phyloP scores from a whole-genome alignment of 2,329 filamentous ascomycete species.

The Fusarium praegraminearum region DNA sequence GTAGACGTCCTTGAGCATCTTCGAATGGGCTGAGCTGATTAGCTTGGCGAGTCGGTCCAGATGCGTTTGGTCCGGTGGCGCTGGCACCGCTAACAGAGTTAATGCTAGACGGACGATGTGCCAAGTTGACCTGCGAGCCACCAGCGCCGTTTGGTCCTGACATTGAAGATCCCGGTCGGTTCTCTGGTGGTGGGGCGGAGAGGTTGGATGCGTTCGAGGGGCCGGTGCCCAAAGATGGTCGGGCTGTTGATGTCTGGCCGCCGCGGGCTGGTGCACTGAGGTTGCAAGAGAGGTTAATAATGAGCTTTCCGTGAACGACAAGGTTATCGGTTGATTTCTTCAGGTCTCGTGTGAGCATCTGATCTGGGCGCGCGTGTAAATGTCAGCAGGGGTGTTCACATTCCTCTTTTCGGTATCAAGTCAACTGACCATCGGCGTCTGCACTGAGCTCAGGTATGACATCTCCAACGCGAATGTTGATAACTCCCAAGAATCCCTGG shows the following conservation, averaged over 20 bases:
- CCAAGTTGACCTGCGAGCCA: slow-evolving; percentile 57
- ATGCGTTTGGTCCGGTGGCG: slow-evolving; percentile 49
- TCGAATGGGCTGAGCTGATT: slow-evolving; percentile 87
- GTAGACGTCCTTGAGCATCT: slow-evolving; percentile 92
- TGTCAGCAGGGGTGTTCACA: slow-evolving; percentile 48
- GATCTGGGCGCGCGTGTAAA: slow-evolving; percentile 68
- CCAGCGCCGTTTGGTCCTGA: slow-evolving; percentile 61
- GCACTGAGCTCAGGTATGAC: slow-evolving; percentile 86
- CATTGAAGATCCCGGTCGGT: slow-evolving; percentile 66
- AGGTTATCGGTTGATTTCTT: slow-evolving; percentile 99
- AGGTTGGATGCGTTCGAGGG: slow-evolving; percentile 60
- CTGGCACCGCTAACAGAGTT: slow-evolving; percentile 52
- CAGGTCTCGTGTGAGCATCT: slow-evolving; percentile 97
- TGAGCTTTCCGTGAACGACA: slow-evolving; percentile 96
- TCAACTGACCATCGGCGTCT: slow-evolving; percentile 84
- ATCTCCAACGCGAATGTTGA: slow-evolving; percentile 95
- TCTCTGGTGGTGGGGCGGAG: slow-evolving; percentile 58
- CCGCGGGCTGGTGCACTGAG: slow-evolving; percentile 76
- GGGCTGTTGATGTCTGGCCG: slow-evolving; percentile 57
- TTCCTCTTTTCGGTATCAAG: slow-evolving; percentile 17
- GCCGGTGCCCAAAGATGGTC: slow-evolving; percentile 60
- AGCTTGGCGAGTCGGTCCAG: slow-evolving; percentile 49
- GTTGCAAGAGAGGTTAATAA: slow-evolving; percentile 95
- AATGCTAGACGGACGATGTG: slow-evolving; percentile 63
- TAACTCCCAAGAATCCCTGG: slow-evolving; percentile 96